Evolutionary conservation across 2,329 filamentous ascomycete species (phyloP).

Genomic region (Colletotrichum kahawae): DNA sequence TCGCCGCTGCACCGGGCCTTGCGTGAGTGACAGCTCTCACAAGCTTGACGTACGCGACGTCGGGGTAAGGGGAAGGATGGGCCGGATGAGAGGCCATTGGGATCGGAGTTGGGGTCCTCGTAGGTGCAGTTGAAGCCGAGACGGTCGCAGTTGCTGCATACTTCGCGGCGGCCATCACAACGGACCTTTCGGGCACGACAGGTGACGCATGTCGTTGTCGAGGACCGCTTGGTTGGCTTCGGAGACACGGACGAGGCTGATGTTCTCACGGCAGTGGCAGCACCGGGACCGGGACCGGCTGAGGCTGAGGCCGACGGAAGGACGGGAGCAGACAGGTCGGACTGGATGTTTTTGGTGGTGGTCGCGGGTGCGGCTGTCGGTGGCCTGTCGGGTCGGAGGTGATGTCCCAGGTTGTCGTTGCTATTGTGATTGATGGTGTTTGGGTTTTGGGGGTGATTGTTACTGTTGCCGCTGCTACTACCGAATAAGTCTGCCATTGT

Average conservation of each 20-base stretch:
- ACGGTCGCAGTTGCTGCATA: conserved; percentile 64
- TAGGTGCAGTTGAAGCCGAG: conserved; percentile 64
- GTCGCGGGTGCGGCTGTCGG: conserved; percentile 14
- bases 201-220: conserved; percentile 57
- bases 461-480: not conserved
- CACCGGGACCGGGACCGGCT: not conserved
- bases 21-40: conserved; percentile 61
- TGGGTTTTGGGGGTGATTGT: not conserved
- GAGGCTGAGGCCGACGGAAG: not conserved
- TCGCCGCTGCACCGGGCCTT: conserved; percentile 66
- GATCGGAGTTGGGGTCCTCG: conserved; percentile 49
- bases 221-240: conserved; percentile 41
- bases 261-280: conserved; percentile 9
- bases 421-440: not conserved
- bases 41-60: conserved; percentile 61
- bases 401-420: conserved; percentile 16
- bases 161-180: conserved; percentile 57
- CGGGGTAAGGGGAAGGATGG: conserved; percentile 42
- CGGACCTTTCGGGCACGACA: conserved; percentile 63
- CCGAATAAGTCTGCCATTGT: conserved; percentile 19
- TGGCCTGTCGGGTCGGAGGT: conserved; percentile 19
- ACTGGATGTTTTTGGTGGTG: not conserved
- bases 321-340: not conserved
- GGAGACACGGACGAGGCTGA: conserved; percentile 22
- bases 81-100: conserved; percentile 41